Conservation (phyloP, 1,284 basidiomycete genomes). For the Vanrija pseudolonga region DNA sequence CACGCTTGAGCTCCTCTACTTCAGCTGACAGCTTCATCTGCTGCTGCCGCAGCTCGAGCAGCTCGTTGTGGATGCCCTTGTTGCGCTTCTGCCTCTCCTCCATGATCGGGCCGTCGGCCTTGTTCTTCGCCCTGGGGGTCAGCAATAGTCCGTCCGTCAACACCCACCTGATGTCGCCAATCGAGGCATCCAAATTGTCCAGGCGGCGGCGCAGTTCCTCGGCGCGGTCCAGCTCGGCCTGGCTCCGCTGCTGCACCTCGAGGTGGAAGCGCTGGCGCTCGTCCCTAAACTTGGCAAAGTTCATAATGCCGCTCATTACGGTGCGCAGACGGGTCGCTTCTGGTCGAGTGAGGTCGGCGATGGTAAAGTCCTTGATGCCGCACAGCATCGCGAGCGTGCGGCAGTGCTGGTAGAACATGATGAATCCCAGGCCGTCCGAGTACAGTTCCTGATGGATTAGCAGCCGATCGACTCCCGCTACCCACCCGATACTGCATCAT, state of each 20-base stretch:
- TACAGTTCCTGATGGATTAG: conserved; percentile 61
- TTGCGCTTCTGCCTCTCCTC: conserved; percentile 62
- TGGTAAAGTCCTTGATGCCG: conserved; percentile 70
- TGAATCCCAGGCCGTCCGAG: conserved; percentile 56
- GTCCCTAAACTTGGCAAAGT: conserved; percentile 75
- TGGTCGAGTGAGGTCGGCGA: conserved; percentile 69
- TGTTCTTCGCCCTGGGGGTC: conserved; percentile 58
- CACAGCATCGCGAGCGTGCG: conserved; percentile 66
- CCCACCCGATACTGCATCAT: conserved; percentile 54
- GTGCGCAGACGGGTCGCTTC: conserved; percentile 66
- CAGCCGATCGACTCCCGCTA: not conserved
- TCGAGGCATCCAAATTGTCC: conserved; percentile 56
- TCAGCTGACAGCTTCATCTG: conserved; percentile 55
- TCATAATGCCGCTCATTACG: conserved; percentile 80
- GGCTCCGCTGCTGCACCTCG: conserved; percentile 22
- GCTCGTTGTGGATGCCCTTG: conserved; percentile 58
- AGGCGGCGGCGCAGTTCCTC: conserved; percentile 56
- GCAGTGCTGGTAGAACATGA: conserved; percentile 66
- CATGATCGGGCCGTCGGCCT: conserved; percentile 66
- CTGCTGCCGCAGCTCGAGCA: conserved; percentile 60
- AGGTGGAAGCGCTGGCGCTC: conserved; percentile 21
- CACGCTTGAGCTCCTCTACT: conserved; percentile 62
- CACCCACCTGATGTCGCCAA: conserved; percentile 63
- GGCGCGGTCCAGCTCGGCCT: conserved; percentile 24
- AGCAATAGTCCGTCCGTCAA: not conserved